Base-by-base conservation (phyloP, 2,329 filamentous ascomycete genomes). In the Colletotrichum tofieldiae region DNA sequence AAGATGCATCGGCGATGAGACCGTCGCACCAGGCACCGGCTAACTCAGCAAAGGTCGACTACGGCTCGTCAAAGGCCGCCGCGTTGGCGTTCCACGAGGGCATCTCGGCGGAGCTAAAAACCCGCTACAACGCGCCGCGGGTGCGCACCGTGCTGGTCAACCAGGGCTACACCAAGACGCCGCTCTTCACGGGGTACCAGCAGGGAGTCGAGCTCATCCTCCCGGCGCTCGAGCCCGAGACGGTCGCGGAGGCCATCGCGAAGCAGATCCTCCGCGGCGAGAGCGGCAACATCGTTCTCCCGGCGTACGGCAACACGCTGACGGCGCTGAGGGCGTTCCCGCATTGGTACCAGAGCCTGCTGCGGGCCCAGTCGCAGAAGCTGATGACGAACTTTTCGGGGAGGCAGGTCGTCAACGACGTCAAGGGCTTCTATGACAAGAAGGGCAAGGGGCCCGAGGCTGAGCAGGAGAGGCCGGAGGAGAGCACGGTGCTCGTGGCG, bases 71-170 rank as follows among this genome's bases (percentile, higher is more conserved):
- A 74, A 94, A 94, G 82, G 88, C 92, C 1, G 92, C 90, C 0
- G 88, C 91, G 1, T 79, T 93, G 29, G 83, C 89, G 3, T 92
- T 94, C 79, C 92, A 94, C 77, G 92, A 94, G 78, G 92, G 88
- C 0, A 80, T 93, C 3, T 82, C 86, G 1, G 84, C 86, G 2
- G 91, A 93, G 80, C 80, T 93, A 60, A 82, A 81, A 47, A 88
- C 87, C 6, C 82, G 86, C 41, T 93, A 94, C 79, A 85, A 88
- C 32, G 92, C 92, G 1, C 88, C 87, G 1, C 86, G 86, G 69
- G 89, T 94, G 37, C 86, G 92, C 61, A 93, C 92, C 5, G 86
- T 94, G n/a, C 77, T 91, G 9, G 87, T 93, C 60, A 90, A 89
- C 74, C 92, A 90, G 76, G 89, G 86, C 56, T 92, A 90, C 79